Evolutionary conservation across 148 eudicot species (phyloP).

Genomic region (Oxyria digyna): DNA sequence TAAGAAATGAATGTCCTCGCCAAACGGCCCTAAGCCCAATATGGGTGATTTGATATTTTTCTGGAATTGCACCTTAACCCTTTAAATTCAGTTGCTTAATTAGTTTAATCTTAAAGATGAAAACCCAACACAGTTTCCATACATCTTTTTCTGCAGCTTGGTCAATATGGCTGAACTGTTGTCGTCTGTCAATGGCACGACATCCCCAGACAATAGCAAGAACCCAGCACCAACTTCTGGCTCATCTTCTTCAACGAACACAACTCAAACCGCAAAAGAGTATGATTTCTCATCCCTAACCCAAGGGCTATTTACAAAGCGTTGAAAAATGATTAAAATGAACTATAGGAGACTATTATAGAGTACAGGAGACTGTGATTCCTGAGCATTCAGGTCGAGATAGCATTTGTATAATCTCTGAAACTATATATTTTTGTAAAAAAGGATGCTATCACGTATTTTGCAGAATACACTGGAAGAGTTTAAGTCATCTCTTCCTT

Average conservation of each 20-base stretch:
- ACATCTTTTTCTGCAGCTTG: conserved; percentile 29
- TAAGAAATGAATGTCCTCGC: no score
- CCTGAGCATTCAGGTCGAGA: not conserved
- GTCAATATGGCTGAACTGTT: conserved; percentile 37
- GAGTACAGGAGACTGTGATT: not conserved
- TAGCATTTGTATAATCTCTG: not conserved
- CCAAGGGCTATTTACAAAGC: conserved; percentile 74
- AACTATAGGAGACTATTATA: not conserved
- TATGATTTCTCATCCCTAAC: conserved; percentile 88
- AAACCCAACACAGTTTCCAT: not conserved
- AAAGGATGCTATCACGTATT: not conserved
- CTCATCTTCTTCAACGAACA: conserved; percentile 19
- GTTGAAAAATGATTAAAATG: no score
- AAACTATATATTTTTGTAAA: not conserved
- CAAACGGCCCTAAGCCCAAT: no score
- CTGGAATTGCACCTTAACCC: no score
- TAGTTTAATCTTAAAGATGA: not conserved
- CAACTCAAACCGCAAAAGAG: conserved; percentile 43
- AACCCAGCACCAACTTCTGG: conserved; percentile 24
- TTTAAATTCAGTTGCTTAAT: not conserved
- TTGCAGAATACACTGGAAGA: not conserved
- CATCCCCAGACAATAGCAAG: conserved; percentile 27
- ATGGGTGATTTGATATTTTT: no score
- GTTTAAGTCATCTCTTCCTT: not conserved
- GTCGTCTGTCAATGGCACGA: conserved; percentile 37